Conservation (phyloP, 192 early-diverging fungal species). For the Neocallimastix lanati region DNA sequence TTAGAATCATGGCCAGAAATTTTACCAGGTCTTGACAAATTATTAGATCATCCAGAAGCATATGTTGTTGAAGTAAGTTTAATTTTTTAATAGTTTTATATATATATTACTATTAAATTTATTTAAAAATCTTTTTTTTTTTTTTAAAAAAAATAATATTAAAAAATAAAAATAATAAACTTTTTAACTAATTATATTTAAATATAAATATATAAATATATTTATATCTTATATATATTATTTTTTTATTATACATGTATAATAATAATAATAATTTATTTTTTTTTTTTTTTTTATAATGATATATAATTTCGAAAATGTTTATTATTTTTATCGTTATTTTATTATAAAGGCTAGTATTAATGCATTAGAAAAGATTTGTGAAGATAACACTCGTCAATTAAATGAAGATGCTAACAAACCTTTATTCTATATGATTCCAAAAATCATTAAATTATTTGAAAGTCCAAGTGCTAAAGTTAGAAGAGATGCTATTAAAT, state of each 20-base stretch:
- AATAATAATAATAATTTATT: too few relatives aligned
- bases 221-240: too few relatives aligned
- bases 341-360: constrained; percentile 68
- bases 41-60: constrained; percentile 50
- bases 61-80: constrained; percentile 51
- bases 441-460: constrained; percentile 73
- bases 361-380: constrained; percentile 79
- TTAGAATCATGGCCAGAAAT: constrained; percentile 68
- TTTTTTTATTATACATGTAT: too few relatives aligned
- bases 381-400: constrained; percentile 75
- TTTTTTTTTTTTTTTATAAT: too few relatives aligned
- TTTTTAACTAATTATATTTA: too few relatives aligned
- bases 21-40: constrained; percentile 53
- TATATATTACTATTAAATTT: too few relatives aligned
- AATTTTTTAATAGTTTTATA: neutral
- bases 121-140: too few relatives aligned
- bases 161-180: too few relatives aligned
- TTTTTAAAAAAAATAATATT: too few relatives aligned
- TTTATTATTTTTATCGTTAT: too few relatives aligned
- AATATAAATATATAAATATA: too few relatives aligned
- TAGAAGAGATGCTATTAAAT: constrained; percentile 63
- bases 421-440: constrained; percentile 70
- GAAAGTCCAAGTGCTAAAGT: constrained; percentile 52
- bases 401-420: constrained; percentile 59
- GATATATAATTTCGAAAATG: too few relatives aligned